phyloP scores from a whole-genome alignment of 139 green algal genomes.

The Chara braunii region DNA sequence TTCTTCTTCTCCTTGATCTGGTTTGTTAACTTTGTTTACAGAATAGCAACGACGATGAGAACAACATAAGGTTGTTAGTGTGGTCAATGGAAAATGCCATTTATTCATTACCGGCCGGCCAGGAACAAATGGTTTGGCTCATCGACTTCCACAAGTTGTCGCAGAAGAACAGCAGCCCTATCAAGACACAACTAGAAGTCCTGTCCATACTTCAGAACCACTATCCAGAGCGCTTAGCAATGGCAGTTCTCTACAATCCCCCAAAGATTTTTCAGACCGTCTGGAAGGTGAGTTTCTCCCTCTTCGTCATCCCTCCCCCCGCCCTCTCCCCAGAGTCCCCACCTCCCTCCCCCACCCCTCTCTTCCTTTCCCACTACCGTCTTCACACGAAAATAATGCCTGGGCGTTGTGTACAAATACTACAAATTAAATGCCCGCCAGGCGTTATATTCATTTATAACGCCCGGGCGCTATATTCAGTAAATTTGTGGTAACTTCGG shows the following conservation, averaged over 20 bases:
- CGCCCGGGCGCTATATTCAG: too few species aligned
- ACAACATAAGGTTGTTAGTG: constrained; percentile 46
- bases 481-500: too few species aligned
- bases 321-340: too few species aligned
- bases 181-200: constrained; percentile 50
- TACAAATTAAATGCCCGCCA: too few species aligned
- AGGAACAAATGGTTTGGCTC: constrained; percentile 41
- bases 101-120: constrained; percentile 7
- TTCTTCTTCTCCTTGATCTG: too few species aligned
- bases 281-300: constrained; percentile 34
- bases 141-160: constrained; percentile 50
- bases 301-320: background rate
- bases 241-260: constrained; percentile 45
- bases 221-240: constrained; percentile 48
- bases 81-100: constrained; percentile 47
- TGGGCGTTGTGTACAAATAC: too few species aligned
- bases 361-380: constrained; percentile 10
- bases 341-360: too few species aligned
- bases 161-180: constrained; percentile 38
- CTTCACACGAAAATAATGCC: too few species aligned
- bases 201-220: constrained; percentile 54
- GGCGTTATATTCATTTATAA: too few species aligned
- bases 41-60: constrained; percentile 44
- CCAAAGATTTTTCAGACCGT: constrained; percentile 49
- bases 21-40: constrained; percentile 17